Evolutionary conservation across 2,329 filamentous ascomycete genomes (phyloP).

Genomic region (Ophiobolus disseminans): DNA sequence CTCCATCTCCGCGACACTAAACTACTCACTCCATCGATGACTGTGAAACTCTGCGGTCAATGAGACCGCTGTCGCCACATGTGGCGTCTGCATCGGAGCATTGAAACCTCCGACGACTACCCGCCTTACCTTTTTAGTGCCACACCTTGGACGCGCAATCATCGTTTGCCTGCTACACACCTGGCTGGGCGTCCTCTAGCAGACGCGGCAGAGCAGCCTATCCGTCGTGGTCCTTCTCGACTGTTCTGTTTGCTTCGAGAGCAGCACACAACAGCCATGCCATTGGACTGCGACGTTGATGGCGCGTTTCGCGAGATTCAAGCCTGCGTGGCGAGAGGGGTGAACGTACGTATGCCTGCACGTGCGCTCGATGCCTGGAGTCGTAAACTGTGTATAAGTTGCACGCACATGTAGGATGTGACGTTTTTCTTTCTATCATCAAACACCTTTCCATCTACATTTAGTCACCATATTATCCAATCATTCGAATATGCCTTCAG

Average conservation of each 20-base stretch:
- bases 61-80: constrained; percentile 16
- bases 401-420: constrained; percentile 15
- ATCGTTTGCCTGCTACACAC: constrained; percentile 26
- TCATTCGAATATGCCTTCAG: constrained; percentile 56
- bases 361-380: constrained; percentile 41
- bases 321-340: constrained; percentile 34
- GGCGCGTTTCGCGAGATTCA: constrained; percentile 4
- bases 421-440: constrained; percentile 10
- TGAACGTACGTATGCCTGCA: constrained; percentile 38
- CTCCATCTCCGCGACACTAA: neutral
- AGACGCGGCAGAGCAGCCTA: constrained; percentile 26
- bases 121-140: constrained; percentile 16
- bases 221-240: constrained; percentile 30
- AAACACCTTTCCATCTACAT: constrained; percentile 10
- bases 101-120: constrained; percentile 19
- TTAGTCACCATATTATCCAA: constrained; percentile 9
- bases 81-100: constrained; percentile 33
- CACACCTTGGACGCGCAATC: constrained; percentile 34
- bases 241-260: constrained; percentile 27
- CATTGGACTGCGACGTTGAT: constrained; percentile 28
- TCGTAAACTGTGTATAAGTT: constrained; percentile 32
- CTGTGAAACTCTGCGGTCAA: neutral
- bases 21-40: neutral
- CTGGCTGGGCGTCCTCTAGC: constrained; percentile 18
- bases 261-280: neutral